A percentile compares a stretch with the other conserved stretches of the same genome.
These are phyloP conservation scores for Penicillium coffeae DNA, from an alignment of 495 filamentous ascomycete genomes.

Conservation along the genomic window DNA sequence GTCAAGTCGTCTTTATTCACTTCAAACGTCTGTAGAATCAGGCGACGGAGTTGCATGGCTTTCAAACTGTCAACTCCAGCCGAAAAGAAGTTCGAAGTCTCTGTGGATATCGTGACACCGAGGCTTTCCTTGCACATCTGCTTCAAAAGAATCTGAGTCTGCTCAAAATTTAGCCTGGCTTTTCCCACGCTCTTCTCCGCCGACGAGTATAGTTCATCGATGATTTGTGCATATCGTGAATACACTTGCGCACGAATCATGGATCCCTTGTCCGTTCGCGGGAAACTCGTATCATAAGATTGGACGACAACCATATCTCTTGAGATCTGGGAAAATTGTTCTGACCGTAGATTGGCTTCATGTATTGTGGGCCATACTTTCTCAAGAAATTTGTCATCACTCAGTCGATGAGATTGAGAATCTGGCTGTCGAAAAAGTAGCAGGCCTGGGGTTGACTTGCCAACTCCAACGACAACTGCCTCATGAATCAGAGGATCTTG, in stretches of 20 bases:
- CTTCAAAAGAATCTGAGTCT: constrained; percentile 41
- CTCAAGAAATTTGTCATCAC: constrained; percentile 40
- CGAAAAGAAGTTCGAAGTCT: constrained; percentile 49
- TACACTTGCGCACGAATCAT: constrained; percentile 56
- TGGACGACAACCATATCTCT: constrained; percentile 50
- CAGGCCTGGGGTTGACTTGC: constrained; percentile 47
- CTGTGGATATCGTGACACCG: constrained; percentile 33
- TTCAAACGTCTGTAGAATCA: constrained; percentile 45
- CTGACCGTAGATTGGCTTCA: constrained; percentile 45
- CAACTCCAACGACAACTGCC: constrained; percentile 56
- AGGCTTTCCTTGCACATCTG: constrained; percentile 37
- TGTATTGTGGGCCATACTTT: constrained; percentile 47
- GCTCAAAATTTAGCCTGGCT: constrained; percentile 33
- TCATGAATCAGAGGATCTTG: constrained; percentile 50
- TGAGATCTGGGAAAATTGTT: constrained; percentile 54
- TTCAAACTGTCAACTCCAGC: constrained; percentile 59
- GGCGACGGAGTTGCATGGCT: constrained; percentile 52
- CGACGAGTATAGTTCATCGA: constrained; percentile 45
- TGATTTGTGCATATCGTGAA: constrained; percentile 38
- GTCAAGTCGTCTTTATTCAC: constrained; percentile 24
- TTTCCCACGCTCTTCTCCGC: constrained; percentile 25
- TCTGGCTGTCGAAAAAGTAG: constrained; percentile 46
- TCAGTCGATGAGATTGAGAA: constrained; percentile 21
- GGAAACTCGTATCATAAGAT: constrained; percentile 38
- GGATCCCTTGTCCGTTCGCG: constrained; percentile 53